Base-by-base conservation (phyloP, 352 stramenopile species). In the Globisporangium spiculum region DNA sequence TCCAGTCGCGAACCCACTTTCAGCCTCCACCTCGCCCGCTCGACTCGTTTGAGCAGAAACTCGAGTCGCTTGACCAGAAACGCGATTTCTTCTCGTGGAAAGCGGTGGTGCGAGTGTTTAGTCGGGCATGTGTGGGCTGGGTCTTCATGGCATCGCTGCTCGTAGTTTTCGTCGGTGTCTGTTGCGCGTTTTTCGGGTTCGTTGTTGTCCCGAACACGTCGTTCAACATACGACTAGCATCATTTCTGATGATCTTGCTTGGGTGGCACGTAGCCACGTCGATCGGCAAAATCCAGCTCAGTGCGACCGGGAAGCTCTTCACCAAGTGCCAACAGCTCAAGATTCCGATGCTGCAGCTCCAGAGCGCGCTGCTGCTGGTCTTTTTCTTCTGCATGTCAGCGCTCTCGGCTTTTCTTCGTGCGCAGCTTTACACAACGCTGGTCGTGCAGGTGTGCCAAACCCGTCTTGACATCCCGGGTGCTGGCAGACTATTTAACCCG, bases 371-470 rank as follows among this genome's bases (percentile, higher is more conserved):
- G 53, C 72, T 84, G 60, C 56, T 71, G 4, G 34, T 75, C 4
- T 74, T 77, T 30, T 84, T 82, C 54, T 66, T 76, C 26, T 79
- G 77, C 63, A 60, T 76, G 74, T 79, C 74, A 20, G 71, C 77
- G 16, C 86, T 90, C 64, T 76, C 75, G 9, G 74, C 83, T 14
- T 92, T 92, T 58, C 64, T 93, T 4, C 83, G 86, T 2, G 85
- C 80, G 0, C 86, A 94, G 65, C 70, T 92, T 18, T 93, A 91
- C 72, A 84, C 84, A 12, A 86, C 81, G 0, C 67, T 91, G 41
- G 74, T 90, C 44, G 72, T 88, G 22, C 86, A 94, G 59, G 74
- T 79, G 1, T 94, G 84, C 34, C 84, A 93, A 70, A 83, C 79
- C 1, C 71, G 66, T 10, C 70, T 81, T 4, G 66, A 70, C n/a